Evolutionary conservation across 164 flowering plant species (phyloP), one percentile per base, ranked within the genome.

Genomic region (Paratinospora sagittata): DNA sequence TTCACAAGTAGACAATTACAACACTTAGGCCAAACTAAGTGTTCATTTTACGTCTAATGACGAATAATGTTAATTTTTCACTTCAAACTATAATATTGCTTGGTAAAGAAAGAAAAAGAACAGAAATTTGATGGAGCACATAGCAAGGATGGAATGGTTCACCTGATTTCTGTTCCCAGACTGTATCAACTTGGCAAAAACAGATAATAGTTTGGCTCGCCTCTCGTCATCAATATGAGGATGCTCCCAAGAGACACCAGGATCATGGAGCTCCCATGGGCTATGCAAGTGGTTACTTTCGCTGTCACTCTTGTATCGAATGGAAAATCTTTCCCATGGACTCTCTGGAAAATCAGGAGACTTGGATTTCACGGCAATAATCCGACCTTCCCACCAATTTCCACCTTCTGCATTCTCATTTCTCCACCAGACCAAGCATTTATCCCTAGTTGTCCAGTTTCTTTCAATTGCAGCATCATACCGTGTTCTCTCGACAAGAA

Each of bases 361-460:
- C 79, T 89, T 90, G 65, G 95, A 78, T 71, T 86, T 84, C 19
- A 84, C 87, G 36, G 77, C 52, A 26, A 81, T 19, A 73, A 96
- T 76, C 58, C 96, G 79, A 60, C 99, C 99, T 36, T 84, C 88
- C 97, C 98, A 96, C 99, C 98, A 93, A 75, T 80, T 83, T 45
- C 98, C 98, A 78, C 84, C 89, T 77, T 87, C 93, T 34, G 74
- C 97, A 27, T 79, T 83, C 41, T 83, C 93, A 78, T 85, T 83
- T 78, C 81, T 87, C 99, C 99, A 96, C 98, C 98, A 96, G 10
- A 96, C 96, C 74, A 77, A 86, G 70, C 99, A 96, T 70, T 90
- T 93, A 71, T 91, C 97, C 77, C 96, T 81, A 39, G 63, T 68
- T 0, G 88, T 85, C 99, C 99, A 96, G 52, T 88, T 90, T 72